Percentiles rank a stretch among this genome's conserved stretches.
Evolutionary conservation across 2,329 filamentous ascomycete genomes (phyloP).

Genomic region (Colletotrichum lini): DNA sequence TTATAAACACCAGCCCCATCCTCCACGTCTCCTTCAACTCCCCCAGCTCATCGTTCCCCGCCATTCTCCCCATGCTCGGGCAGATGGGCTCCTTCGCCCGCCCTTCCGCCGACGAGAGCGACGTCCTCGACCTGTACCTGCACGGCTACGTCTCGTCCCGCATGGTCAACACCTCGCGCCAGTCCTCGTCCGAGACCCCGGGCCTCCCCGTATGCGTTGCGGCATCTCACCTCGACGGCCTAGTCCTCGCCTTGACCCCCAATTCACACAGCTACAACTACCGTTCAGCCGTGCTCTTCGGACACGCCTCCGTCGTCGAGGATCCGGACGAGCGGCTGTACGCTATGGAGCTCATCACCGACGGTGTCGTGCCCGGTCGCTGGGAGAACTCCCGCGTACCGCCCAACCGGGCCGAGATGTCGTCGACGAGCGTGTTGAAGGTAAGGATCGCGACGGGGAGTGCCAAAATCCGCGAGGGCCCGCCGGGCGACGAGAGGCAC

Average conservation of each 20-base stretch:
- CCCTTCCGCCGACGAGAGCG: constrained; percentile 71
- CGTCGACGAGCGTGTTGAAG: constrained; percentile 79
- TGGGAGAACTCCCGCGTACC: constrained; percentile 80
- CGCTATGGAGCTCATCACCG: constrained; percentile 84
- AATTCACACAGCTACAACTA: constrained; percentile 91
- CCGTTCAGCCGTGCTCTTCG: constrained; percentile 84
- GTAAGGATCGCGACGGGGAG: constrained; percentile 79
- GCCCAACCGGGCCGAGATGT: constrained; percentile 81
- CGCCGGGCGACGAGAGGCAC: constrained; percentile 68
- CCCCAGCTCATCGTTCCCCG: constrained; percentile 77
- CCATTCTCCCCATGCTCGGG: constrained; percentile 87
- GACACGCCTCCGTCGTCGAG: constrained; percentile 77
- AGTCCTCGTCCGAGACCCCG: constrained; percentile 45
- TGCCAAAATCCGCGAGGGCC: constrained; percentile 80
- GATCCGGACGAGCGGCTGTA: constrained; percentile 80
- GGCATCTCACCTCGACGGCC: constrained; percentile 82
- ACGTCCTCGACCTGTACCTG: constrained; percentile 82
- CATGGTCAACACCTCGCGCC: constrained; percentile 75
- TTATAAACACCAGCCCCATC: constrained; percentile 81
- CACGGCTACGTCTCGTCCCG: constrained; percentile 88
- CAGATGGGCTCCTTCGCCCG: constrained; percentile 81
- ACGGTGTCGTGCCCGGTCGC: constrained; percentile 77
- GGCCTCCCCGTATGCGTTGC: constrained; percentile 81
- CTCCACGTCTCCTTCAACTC: constrained; percentile 85
- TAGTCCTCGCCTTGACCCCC: constrained; percentile 84